Evolutionary conservation across 1,284 basidiomycete species (phyloP).

Genomic region (Ceratobasidium sp.): DNA sequence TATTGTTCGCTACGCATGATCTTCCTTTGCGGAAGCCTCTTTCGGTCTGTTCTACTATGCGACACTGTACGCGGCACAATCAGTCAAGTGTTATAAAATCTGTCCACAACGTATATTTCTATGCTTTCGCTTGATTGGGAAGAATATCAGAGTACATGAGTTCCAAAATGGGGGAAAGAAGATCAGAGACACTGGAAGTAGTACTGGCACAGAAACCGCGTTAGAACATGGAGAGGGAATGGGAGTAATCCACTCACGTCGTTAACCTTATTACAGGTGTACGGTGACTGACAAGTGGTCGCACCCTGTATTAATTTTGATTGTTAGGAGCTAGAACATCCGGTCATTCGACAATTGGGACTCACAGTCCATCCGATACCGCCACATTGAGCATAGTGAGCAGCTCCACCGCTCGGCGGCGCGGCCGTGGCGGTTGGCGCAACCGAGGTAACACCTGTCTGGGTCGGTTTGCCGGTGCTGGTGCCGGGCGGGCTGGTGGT

Average conservation of each 20-base stretch:
- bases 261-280: constrained; percentile 28
- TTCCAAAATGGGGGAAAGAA: neutral
- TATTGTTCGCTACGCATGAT: too few relatives aligned
- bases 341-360: neutral
- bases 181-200: constrained; percentile 43
- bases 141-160: neutral
- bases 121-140: neutral
- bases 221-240: neutral
- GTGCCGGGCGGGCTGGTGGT: constrained; percentile 35
- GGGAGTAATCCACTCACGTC: constrained; percentile 1
- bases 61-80: too few relatives aligned
- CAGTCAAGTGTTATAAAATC: too few relatives aligned
- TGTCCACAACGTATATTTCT: too few relatives aligned
- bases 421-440: constrained; percentile 44
- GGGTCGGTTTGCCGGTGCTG: neutral
- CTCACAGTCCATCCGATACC: constrained; percentile 40
- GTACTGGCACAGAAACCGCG: neutral
- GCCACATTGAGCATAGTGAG: constrained; percentile 47
- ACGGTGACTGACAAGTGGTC: constrained; percentile 21
- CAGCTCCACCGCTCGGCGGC: constrained; percentile 41
- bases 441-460: neutral
- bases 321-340: neutral
- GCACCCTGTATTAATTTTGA: neutral
- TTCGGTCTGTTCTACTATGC: too few relatives aligned
- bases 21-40: too few relatives aligned